Conservation (phyloP, 176 grass and related monocot species). For the Olyra latifolia region DNA sequence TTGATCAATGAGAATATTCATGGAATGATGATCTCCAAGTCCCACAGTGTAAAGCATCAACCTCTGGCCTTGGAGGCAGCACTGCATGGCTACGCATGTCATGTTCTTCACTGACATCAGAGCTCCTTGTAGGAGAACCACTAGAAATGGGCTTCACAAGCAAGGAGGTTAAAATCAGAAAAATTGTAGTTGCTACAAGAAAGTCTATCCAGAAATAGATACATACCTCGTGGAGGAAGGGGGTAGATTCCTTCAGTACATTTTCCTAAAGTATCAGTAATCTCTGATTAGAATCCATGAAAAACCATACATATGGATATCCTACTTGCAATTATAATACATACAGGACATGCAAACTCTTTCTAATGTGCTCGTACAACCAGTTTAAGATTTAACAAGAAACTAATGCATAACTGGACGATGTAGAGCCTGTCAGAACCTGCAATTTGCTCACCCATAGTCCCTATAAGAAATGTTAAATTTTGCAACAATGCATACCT, state of each 20-base stretch:
- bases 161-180: conserved; percentile 28
- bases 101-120: conserved; percentile 27
- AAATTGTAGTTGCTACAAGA: background rate
- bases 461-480: background rate
- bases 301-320: background rate
- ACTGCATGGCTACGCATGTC: background rate
- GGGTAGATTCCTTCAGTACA: conserved; percentile 10
- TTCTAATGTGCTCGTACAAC: background rate
- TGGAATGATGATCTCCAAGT: conserved; percentile 91
- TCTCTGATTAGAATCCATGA: conserved; percentile 8
- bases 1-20: conserved; percentile 98
- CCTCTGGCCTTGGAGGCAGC: conserved; percentile 35
- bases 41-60: conserved; percentile 76
- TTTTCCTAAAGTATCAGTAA: conserved; percentile 31
- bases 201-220: conserved; percentile 2
- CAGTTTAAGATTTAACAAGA: background rate
- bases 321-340: background rate
- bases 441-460: background rate
- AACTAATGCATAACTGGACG: background rate
- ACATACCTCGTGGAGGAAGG: conserved; percentile 48
- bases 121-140: conserved; percentile 32
- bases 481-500: conserved; percentile 10
- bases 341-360: background rate
- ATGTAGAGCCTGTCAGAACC: background rate
- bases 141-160: conserved; percentile 54